Percentiles rank a stretch among this genome's conserved stretches.
Evolutionary conservation across 441 rosid genomes (phyloP).

Genomic region (Populus tomentosa): DNA sequence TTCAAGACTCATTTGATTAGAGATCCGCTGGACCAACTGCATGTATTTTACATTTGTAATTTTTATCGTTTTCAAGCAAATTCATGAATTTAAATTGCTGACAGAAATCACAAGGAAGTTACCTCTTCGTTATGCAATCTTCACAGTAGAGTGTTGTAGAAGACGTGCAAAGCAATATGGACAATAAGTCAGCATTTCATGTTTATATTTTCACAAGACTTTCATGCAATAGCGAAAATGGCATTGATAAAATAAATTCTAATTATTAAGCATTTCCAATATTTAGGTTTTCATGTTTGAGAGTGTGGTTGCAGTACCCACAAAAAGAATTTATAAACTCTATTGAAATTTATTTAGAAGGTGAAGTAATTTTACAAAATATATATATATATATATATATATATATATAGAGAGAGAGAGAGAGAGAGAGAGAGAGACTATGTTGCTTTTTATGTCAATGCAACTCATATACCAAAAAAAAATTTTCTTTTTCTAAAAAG

Average conservation of each 20-base stretch:
- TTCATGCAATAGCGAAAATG: not conserved
- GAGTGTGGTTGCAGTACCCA: too few relatives aligned
- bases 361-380: too few relatives aligned
- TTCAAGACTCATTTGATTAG: conserved; percentile 18
- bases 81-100: not conserved
- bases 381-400: too few relatives aligned
- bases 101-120: not conserved
- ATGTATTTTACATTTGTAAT: not conserved
- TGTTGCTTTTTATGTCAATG: too few relatives aligned
- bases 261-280: not conserved
- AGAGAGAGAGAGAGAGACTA: too few relatives aligned
- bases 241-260: not conserved
- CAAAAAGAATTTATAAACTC: too few relatives aligned
- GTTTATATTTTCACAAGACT: too few relatives aligned
- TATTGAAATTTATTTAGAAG: too few relatives aligned
- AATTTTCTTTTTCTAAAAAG: too few relatives aligned
- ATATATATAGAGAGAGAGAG: too few relatives aligned
- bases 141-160: not conserved
- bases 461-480: too few relatives aligned
- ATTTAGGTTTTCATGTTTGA: too few relatives aligned
- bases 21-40: conserved; percentile 15
- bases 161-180: not conserved
- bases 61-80: not conserved
- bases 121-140: conserved; percentile 32
- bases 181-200: not conserved